Conservation (phyloP, 768 basidiomycete genomes). For the Naganishia friedmannii region DNA sequence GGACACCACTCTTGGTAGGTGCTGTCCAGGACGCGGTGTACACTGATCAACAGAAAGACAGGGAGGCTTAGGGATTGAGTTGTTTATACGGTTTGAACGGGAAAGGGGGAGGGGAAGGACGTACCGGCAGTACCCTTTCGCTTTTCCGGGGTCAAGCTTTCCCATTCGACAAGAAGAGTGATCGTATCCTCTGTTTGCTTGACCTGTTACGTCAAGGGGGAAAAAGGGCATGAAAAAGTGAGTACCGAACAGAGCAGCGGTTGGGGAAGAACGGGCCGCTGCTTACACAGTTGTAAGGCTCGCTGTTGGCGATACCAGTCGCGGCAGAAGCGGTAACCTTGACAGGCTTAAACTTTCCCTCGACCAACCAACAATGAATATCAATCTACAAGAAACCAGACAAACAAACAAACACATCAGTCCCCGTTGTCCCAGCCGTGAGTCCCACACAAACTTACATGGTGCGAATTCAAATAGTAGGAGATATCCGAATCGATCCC, state of each 20-base stretch:
- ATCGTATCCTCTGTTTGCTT: conserved; percentile 89
- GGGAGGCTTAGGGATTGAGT: background rate
- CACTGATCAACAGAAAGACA: conserved; percentile 51
- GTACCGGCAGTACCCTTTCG: conserved; percentile 68
- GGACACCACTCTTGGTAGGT: conserved; percentile 78
- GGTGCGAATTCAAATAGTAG: conserved; percentile 92
- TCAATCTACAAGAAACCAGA: conserved; percentile 56
- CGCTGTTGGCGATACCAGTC: conserved; percentile 82
- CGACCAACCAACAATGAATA: conserved; percentile 59
- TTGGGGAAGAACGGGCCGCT: conserved; percentile 49
- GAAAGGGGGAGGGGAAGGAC: background rate
- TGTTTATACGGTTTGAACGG: background rate
- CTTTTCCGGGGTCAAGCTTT: conserved; percentile 68
- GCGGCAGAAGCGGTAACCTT: conserved; percentile 85
- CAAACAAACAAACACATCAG: conserved; percentile 8
- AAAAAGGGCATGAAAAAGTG: conserved; percentile 1
- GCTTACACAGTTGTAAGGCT: conserved; percentile 71
- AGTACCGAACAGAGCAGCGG: background rate
- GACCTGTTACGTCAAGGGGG: conserved; percentile 7
- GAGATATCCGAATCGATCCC: conserved; percentile 92
- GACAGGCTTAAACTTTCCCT: conserved; percentile 51
- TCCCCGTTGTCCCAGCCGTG: no score
- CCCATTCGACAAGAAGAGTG: conserved; percentile 91
- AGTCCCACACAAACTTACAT: conserved; percentile 71
- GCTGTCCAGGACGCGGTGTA: conserved; percentile 96